Percentiles rank a stretch among this genome's conserved stretches.
Evolutionary conservation across 108 stramenopile genomes (phyloP).

Genomic region (Cyclostephanos tholiformis): DNA sequence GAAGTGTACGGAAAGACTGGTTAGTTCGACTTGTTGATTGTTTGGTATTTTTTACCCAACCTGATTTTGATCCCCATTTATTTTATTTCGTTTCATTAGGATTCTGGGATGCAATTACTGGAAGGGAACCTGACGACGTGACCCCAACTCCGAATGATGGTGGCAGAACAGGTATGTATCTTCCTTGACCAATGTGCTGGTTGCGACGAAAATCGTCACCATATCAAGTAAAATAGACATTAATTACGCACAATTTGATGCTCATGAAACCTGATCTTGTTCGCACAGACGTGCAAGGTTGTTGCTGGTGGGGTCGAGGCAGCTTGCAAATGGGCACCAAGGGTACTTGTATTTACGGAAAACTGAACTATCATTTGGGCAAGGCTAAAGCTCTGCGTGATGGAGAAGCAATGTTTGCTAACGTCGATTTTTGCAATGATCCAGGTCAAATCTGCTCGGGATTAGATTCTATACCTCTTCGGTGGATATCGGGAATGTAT

Average conservation of each 20-base stretch:
- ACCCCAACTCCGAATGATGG: slow-evolving; percentile 30
- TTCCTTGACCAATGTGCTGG: too few species aligned
- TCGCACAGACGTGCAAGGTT: slow-evolving; percentile 49
- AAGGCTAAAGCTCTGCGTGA: slow-evolving; percentile 38
- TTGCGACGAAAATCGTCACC: too few species aligned
- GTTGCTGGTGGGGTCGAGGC: slow-evolving; percentile 62
- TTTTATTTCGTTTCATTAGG: not conserved
- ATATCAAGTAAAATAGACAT: not conserved
- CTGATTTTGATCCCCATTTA: not conserved
- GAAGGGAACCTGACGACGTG: slow-evolving; percentile 26
- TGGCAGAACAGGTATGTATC: slow-evolving; percentile 18
- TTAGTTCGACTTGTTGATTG: not conserved
- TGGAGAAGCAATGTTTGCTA: slow-evolving; percentile 42
- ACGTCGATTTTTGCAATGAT: slow-evolving; percentile 48
- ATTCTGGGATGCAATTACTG: slow-evolving; percentile 36
- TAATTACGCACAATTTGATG: not conserved
- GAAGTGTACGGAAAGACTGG: slow-evolving; percentile 23
- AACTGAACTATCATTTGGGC: slow-evolving; percentile 50
- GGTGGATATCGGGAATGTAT: slow-evolving; percentile 56
- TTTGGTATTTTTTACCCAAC: not conserved
- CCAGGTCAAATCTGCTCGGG: slow-evolving; percentile 45
- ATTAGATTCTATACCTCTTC: slow-evolving; percentile 34
- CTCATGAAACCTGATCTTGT: not conserved
- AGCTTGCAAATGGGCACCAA: slow-evolving; percentile 34
- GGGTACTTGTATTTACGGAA: slow-evolving; percentile 53